phyloP scores from a whole-genome alignment of 257 asterid species.

The Craterostigma plantagineum region DNA sequence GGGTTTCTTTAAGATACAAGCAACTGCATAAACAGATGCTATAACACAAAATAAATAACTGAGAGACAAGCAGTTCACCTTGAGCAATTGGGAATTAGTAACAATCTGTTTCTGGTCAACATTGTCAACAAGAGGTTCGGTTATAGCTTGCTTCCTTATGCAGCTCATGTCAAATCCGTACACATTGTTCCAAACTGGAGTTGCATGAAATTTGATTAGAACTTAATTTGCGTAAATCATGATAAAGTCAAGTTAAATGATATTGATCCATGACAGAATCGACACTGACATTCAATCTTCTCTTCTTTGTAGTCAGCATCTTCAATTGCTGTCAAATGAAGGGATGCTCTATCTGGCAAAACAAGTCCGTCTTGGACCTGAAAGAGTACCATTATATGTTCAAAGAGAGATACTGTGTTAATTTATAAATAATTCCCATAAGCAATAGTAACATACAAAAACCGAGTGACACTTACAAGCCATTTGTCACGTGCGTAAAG shows the following conservation, averaged over 20 bases:
- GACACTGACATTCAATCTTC: constrained; percentile 75
- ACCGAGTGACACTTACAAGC: constrained; percentile 39
- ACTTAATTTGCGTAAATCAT: not conserved
- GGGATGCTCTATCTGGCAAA: constrained; percentile 84
- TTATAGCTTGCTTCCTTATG: constrained; percentile 74
- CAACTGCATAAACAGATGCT: not conserved
- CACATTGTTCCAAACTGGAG: constrained; percentile 27
- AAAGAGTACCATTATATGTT: not conserved
- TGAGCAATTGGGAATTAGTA: constrained; percentile 65
- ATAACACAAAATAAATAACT: constrained; percentile 1
- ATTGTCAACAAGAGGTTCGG: constrained; percentile 90
- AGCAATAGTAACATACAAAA: not conserved
- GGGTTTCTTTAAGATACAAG: constrained; percentile 2
- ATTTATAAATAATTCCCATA: not conserved
- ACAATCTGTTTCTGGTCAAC: constrained; percentile 91
- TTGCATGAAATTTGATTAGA: not conserved
- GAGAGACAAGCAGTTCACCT: constrained; percentile 23
- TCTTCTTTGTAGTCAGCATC: constrained; percentile 98
- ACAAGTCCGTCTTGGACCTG: constrained; percentile 68
- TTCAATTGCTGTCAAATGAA: constrained; percentile 81
- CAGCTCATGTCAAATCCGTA: constrained; percentile 98
- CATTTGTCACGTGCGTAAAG: constrained; percentile 91
- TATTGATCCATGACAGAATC: not conserved
- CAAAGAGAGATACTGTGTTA: not conserved
- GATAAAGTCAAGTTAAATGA: not conserved